A percentile compares a stretch with the other conserved stretches of the same genome.
phyloP scores from a whole-genome alignment of 345 rosid genomes.

The Corchorus capsularis region DNA sequence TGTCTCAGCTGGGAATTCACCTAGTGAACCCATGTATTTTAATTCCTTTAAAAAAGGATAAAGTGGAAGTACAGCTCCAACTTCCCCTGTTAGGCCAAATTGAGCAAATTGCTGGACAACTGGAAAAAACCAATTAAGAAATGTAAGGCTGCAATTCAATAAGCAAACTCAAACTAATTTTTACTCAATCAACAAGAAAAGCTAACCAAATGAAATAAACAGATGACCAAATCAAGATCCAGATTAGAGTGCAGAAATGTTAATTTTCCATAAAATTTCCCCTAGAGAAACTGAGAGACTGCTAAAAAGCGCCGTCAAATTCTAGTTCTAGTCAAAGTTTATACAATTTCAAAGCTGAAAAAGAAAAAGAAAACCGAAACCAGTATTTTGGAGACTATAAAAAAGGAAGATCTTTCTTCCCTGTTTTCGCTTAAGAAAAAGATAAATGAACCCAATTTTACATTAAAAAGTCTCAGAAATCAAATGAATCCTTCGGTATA shows the following conservation, averaged over 20 bases:
- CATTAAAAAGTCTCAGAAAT: background rate
- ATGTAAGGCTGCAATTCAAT: background rate
- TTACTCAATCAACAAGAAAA: constrained; percentile 12
- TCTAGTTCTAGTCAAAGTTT: constrained; percentile 10
- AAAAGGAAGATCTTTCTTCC: background rate
- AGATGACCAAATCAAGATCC: background rate
- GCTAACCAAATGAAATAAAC: background rate
- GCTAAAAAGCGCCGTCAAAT: background rate
- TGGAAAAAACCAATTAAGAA: background rate
- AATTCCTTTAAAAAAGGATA: background rate
- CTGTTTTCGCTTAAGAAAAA: background rate
- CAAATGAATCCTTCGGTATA: background rate
- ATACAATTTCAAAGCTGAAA: background rate
- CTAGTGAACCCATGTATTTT: constrained; percentile 53
- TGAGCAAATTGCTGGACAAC: constrained; percentile 19
- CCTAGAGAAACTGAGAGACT: background rate
- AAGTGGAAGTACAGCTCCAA: constrained; percentile 13
- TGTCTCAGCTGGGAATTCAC: constrained; percentile 29
- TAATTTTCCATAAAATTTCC: background rate
- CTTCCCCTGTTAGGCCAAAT: constrained; percentile 16
- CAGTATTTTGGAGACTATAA: background rate
- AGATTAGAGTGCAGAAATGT: background rate
- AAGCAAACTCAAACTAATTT: background rate
- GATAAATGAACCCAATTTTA: background rate
- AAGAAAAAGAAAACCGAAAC: background rate